Conservation (phyloP, 345 rosid genomes). For the sweet orange (Citrus sinensis) region DNA sequence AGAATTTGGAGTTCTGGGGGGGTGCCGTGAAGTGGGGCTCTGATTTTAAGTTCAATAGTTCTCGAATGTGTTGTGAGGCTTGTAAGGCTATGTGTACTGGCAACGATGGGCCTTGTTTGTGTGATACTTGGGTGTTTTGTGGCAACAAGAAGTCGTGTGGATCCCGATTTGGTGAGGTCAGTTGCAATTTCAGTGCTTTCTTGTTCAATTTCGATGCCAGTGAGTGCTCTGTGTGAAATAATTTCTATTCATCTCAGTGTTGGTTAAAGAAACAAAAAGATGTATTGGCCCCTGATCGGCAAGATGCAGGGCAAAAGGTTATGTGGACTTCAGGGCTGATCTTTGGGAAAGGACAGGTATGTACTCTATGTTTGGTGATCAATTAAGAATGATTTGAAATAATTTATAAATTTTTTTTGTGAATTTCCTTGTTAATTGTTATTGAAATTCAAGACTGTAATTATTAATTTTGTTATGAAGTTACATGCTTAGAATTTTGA, state of each 20-base stretch:
- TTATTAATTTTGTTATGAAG: background rate
- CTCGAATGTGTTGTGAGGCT: constrained; percentile 70
- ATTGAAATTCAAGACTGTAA: background rate
- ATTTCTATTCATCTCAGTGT: constrained; percentile 44
- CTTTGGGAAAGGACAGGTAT: constrained; percentile 94
- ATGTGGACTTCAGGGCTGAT: constrained; percentile 94
- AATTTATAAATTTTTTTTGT: background rate
- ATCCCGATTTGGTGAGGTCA: constrained; percentile 84
- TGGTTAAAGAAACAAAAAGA: constrained; percentile 98
- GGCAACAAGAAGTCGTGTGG: constrained; percentile 77
- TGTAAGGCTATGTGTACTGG: constrained; percentile 92
- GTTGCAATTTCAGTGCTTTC: constrained; percentile 12
- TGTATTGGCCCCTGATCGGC: constrained; percentile 57
- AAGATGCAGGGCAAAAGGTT: constrained; percentile 50
- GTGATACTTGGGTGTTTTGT: constrained; percentile 95
- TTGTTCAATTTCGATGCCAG: constrained; percentile 4
- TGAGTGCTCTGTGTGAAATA: background rate
- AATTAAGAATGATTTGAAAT: background rate
- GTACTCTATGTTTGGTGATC: constrained; percentile 1
- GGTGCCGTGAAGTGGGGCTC: constrained; percentile 96
- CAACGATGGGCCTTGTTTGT: constrained; percentile 86
- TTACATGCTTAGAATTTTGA: background rate
- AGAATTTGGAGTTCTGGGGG: constrained; percentile 95
- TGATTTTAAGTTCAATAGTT: constrained; percentile 76
- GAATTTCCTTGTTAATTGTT: background rate